Conservation (phyloP, 2,329 filamentous ascomycete species). For the Trichoderma semiorbis region DNA sequence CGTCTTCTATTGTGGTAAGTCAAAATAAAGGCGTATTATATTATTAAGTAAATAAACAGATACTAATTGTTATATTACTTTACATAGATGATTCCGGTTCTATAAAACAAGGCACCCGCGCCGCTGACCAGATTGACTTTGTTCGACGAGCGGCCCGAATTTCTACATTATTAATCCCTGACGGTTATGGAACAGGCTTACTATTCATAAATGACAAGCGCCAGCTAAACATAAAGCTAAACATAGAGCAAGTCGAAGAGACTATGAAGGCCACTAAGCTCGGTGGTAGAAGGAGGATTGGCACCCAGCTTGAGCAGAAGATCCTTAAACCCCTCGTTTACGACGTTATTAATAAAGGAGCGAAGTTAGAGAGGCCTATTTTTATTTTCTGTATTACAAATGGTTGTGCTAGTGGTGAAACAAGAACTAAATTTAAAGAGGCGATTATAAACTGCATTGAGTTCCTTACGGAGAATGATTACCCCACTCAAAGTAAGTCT, state of each 20-base stretch:
- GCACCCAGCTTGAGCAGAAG: background rate
- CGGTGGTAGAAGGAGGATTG: background rate
- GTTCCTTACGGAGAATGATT: background rate
- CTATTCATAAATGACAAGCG: conserved; percentile 6
- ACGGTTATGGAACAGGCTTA: background rate
- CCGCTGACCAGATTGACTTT: background rate
- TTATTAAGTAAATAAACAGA: background rate
- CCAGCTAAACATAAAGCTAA: background rate
- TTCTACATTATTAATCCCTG: conserved; percentile 3
- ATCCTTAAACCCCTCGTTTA: conserved; percentile 15
- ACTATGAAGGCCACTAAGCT: background rate
- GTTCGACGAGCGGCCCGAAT: background rate
- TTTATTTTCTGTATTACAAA: conserved; percentile 13
- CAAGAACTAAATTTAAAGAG: background rate
- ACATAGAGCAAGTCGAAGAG: background rate
- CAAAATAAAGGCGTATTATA: background rate
- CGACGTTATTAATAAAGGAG: background rate
- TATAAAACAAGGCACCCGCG: background rate
- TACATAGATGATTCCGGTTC: conserved; percentile 4
- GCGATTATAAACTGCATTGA: background rate
- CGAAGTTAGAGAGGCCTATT: background rate
- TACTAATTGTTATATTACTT: background rate
- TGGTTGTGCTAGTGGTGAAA: background rate
- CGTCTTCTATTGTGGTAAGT: conserved; percentile 14
- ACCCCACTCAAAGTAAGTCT: background rate